A percentile compares a stretch with the other conserved stretches of the same genome.
Evolutionary conservation across 2,329 filamentous ascomycete genomes (phyloP).

Genomic region (Hypoxylon sp.): DNA sequence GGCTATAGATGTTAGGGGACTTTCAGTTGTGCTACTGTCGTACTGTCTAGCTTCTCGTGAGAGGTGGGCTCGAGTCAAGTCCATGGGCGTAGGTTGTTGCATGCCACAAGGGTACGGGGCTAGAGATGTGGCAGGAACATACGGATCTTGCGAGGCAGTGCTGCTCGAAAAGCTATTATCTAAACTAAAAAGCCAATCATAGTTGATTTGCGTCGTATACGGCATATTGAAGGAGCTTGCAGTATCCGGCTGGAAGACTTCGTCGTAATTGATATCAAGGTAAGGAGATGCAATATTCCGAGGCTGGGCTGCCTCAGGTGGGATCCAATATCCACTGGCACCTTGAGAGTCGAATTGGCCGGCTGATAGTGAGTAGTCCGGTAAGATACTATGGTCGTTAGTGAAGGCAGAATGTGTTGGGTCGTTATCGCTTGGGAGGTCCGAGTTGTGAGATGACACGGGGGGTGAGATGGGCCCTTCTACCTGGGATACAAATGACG

Average conservation of each 20-base stretch:
- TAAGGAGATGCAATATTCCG: constrained; percentile 28
- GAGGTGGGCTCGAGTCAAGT: constrained; percentile 10
- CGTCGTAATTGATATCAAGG: constrained; percentile 60
- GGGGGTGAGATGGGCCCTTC: constrained; percentile 41
- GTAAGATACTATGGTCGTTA: constrained; percentile 20
- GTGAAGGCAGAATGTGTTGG: constrained; percentile 22
- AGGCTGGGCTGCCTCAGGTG: constrained; percentile 17
- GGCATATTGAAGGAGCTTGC: constrained; percentile 76
- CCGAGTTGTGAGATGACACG: constrained; percentile 38
- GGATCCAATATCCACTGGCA: constrained; percentile 27
- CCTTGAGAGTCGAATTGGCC: constrained; percentile 34
- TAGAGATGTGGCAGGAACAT: constrained; percentile 21
- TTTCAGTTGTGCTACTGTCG: constrained; percentile 18
- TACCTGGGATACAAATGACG: constrained; percentile 19
- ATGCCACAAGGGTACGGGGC: constrained; percentile 24
- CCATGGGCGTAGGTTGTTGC: constrained; percentile 21
- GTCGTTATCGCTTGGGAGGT: constrained; percentile 33
- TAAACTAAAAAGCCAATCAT: constrained; percentile 73
- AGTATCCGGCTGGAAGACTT: constrained; percentile 73
- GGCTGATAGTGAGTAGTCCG: constrained; percentile 28
- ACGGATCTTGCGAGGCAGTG: constrained; percentile 27
- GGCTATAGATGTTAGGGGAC: constrained; percentile 24
- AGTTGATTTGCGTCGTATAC: constrained; percentile 74
- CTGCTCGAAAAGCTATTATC: constrained; percentile 47
- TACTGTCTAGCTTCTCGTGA: constrained; percentile 22